Evolutionary conservation across 345 rosid genomes (phyloP).

Genomic region (Kernera saxatilis): DNA sequence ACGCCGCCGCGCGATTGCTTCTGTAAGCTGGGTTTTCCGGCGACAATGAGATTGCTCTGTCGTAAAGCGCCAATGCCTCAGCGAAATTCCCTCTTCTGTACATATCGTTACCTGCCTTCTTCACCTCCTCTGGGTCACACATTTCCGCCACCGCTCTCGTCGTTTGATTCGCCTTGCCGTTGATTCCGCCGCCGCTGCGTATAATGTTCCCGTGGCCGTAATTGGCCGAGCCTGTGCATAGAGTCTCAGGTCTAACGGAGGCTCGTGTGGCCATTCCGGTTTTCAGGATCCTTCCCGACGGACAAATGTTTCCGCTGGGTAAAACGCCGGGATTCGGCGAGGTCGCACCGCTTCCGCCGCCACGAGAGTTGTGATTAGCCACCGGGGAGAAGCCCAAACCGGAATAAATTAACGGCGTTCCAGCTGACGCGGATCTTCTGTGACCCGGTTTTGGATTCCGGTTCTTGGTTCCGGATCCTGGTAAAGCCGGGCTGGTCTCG

Average conservation of each 20-base stretch:
- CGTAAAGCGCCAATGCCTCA: constrained; percentile 74
- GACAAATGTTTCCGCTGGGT: constrained; percentile 90
- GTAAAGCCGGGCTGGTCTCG: constrained; percentile 10
- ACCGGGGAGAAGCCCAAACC: constrained; percentile 43
- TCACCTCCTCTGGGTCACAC: constrained; percentile 70
- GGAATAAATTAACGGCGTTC: constrained; percentile 65
- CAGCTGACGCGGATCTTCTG: constrained; percentile 80
- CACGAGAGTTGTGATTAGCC: constrained; percentile 16
- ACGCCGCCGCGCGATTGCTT: constrained; percentile 84
- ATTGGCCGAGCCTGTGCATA: constrained; percentile 64
- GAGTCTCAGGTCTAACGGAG: constrained; percentile 46
- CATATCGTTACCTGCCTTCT: constrained; percentile 78
- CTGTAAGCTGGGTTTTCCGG: constrained; percentile 77
- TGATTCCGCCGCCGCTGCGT: constrained; percentile 34
- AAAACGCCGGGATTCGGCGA: constrained; percentile 44
- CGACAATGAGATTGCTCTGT: constrained; percentile 64
- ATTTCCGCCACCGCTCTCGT: constrained; percentile 27
- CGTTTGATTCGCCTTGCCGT: constrained; percentile 27
- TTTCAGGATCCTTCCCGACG: constrained; percentile 77
- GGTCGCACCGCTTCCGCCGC: constrained; percentile 29
- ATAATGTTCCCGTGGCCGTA: constrained; percentile 93
- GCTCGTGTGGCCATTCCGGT: constrained; percentile 44
- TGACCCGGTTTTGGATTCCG: constrained; percentile 44
- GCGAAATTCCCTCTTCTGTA: constrained; percentile 58
- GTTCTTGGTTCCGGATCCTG: constrained; percentile 35